phyloP scores from a whole-genome alignment of 371 early-diverging fungal genomes.

The Mucor indicus region DNA sequence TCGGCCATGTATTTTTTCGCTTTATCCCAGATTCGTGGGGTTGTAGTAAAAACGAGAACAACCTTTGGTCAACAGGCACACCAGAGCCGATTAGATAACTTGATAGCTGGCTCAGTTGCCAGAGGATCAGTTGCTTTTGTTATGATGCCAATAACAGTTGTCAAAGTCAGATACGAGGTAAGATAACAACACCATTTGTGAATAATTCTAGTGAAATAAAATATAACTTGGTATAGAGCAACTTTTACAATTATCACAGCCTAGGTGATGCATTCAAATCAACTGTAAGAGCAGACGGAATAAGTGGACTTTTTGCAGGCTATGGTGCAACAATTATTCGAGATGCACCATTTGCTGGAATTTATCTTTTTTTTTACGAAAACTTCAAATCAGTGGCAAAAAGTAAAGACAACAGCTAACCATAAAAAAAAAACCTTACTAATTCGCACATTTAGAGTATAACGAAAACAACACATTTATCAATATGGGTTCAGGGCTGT shows the following conservation, averaged over 20 bases:
- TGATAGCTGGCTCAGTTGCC: conserved; percentile 80
- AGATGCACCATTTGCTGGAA: conserved; percentile 95
- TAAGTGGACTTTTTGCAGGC: conserved; percentile 82
- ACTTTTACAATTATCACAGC: conserved; percentile 75
- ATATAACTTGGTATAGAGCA: conserved; percentile 56
- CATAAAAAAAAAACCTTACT: background rate
- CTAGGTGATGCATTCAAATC: conserved; percentile 60
- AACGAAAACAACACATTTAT: conserved; percentile 27
- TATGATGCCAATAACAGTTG: conserved; percentile 93
- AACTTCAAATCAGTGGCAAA: conserved; percentile 53
- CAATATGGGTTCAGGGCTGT: conserved; percentile 53
- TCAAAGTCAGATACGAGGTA: conserved; percentile 93
- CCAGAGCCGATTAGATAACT: conserved; percentile 60
- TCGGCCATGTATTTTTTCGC: conserved; percentile 77
- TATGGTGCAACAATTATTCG: conserved; percentile 88
- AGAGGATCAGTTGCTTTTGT: conserved; percentile 83
- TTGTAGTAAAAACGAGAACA: conserved; percentile 38
- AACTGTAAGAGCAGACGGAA: conserved; percentile 59
- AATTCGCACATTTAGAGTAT: conserved; percentile 7
- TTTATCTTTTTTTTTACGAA: conserved; percentile 94
- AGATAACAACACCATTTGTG: background rate
- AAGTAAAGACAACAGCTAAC: conserved; percentile 24
- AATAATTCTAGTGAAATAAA: background rate
- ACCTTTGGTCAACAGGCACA: conserved; percentile 18
- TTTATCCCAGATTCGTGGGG: conserved; percentile 49